Evolutionary conservation across 768 basidiomycete genomes (phyloP).

Genomic region (Xanthoconium purpureum): DNA sequence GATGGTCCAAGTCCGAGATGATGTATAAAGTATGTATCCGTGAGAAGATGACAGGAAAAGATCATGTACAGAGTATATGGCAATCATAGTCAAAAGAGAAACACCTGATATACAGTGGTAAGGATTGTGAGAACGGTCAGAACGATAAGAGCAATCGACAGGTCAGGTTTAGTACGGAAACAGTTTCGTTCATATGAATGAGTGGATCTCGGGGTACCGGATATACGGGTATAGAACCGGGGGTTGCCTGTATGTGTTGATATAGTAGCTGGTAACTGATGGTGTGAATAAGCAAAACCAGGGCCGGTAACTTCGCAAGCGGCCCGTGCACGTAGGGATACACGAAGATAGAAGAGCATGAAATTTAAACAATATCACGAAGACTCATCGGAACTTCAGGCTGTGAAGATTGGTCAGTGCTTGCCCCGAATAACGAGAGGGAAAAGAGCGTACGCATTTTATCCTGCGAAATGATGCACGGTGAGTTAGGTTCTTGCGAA

Average conservation of each 20-base stretch:
- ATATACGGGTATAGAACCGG: slow-evolving; percentile 72
- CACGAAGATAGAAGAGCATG: slow-evolving; percentile 54
- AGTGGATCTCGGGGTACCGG: slow-evolving; percentile 38
- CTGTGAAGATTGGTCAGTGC: slow-evolving; percentile 40
- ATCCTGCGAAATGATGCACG: slow-evolving; percentile 45
- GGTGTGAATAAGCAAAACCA: slow-evolving; percentile 37
- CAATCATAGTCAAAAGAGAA: slow-evolving; percentile 19
- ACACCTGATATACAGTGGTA: slow-evolving; percentile 69
- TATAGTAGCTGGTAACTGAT: slow-evolving; percentile 47
- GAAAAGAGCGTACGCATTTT: slow-evolving; percentile 72
- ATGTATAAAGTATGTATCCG: slow-evolving; percentile 43
- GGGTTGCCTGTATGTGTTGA: slow-evolving; percentile 43
- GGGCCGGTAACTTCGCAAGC: slow-evolving; percentile 31
- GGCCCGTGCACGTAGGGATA: slow-evolving; percentile 73
- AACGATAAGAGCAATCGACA: slow-evolving; percentile 37
- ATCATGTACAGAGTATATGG: slow-evolving; percentile 28
- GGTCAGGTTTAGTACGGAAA: slow-evolving; percentile 51
- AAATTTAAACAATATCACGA: slow-evolving; percentile 79
- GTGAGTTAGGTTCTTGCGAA: slow-evolving; percentile 13
- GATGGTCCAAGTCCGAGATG: slow-evolving; percentile 57
- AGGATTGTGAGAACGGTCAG: slow-evolving; percentile 33
- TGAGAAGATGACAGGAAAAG: slow-evolving; percentile 15
- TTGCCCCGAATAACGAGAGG: background rate
- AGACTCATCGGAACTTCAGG: slow-evolving; percentile 90
- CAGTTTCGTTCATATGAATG: slow-evolving; percentile 41